Evolutionary conservation across 768 basidiomycete species (phyloP).

Genomic region (Trametes cinnabarina): DNA sequence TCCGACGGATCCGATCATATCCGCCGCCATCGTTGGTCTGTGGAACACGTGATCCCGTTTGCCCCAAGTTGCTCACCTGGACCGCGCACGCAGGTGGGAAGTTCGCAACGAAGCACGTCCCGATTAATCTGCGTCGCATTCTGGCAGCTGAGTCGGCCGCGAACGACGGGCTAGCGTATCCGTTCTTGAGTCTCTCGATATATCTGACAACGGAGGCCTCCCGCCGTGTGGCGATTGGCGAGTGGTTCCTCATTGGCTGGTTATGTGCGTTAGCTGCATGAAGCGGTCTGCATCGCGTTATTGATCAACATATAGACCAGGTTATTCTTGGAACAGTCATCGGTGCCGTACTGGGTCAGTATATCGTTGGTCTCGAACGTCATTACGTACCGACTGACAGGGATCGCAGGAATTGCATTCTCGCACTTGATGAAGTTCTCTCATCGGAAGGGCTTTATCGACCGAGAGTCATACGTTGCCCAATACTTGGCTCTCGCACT

Average conservation of each 20-base stretch:
- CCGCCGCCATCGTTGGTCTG: constrained; percentile 72
- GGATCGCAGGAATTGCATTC: constrained; percentile 55
- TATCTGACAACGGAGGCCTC: constrained; percentile 78
- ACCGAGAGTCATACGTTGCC: constrained; percentile 83
- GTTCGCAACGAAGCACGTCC: constrained; percentile 69
- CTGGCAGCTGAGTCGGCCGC: constrained; percentile 89
- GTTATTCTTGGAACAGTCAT: constrained; percentile 72
- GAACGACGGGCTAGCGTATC: constrained; percentile 95
- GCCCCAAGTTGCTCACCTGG: background rate
- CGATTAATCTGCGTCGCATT: constrained; percentile 71
- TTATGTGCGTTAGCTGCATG: constrained; percentile 48
- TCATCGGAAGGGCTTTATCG: constrained; percentile 61
- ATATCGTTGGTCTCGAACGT: background rate
- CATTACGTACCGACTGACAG: too few species aligned
- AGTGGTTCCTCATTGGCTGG: constrained; percentile 89
- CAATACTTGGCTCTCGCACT: constrained; percentile 76
- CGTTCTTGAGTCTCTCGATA: constrained; percentile 82
- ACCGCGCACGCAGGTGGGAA: constrained; percentile 61
- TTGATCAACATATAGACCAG: constrained; percentile 52
- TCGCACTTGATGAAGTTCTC: constrained; percentile 71
- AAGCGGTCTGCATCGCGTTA: background rate
- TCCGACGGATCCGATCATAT: constrained; percentile 93
- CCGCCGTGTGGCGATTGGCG: constrained; percentile 59
- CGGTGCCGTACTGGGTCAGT: constrained; percentile 53
- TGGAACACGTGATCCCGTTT: background rate